Base-by-base conservation (phyloP, 1,284 basidiomycete genomes). In the Papiliotrema nemorosa region DNA sequence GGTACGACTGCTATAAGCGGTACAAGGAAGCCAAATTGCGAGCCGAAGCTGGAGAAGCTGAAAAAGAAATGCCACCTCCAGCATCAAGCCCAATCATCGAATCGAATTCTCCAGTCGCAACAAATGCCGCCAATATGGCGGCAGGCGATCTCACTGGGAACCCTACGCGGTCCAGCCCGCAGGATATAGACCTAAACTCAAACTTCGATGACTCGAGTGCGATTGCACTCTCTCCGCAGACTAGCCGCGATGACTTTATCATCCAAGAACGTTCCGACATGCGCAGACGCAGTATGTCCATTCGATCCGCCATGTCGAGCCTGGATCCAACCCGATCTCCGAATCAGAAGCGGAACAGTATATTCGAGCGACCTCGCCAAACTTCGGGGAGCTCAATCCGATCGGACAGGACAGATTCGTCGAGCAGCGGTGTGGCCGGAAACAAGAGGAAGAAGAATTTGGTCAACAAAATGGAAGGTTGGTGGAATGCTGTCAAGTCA, bases 1-100 rank as follows among this genome's bases (percentile, higher is more conserved):
- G 80, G 80, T 69, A 80, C 47, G 80, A 81, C 60, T 78, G 78
- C 59, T 81, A 81, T 62, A 77, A 78, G 47, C 70, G 74, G 50
- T 77, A 78, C 72, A 81, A 81, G 62, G 78, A 78, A 44, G 78
- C 77, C 43, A 80, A 80, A 64, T 70, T 81, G 29, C 59, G 73
- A 25, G 75, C 78, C 0, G 62, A 64, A 18, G 57, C 59, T 5
- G 50, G 58, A 39, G 47, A 47, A 21, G 58, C 54, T 12, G n/a
- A 53, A 49, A 37, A 52, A 46, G 35, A 24, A 44, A 20, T 22
- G n/a, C 5, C 45, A 26, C 26, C 45, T 20, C 22, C 41, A 22
- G 21, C 36, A 33, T 7, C n/a, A n/a, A n/a, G n/a, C n/a, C n/a
- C n/a, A n/a, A n/a, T n/a, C n/a, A n/a, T n/a, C n/a, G n/a, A n/a